Evolutionary conservation across 2,329 filamentous ascomycete species (phyloP).

Genomic region (Apiospora kogelbergensis): DNA sequence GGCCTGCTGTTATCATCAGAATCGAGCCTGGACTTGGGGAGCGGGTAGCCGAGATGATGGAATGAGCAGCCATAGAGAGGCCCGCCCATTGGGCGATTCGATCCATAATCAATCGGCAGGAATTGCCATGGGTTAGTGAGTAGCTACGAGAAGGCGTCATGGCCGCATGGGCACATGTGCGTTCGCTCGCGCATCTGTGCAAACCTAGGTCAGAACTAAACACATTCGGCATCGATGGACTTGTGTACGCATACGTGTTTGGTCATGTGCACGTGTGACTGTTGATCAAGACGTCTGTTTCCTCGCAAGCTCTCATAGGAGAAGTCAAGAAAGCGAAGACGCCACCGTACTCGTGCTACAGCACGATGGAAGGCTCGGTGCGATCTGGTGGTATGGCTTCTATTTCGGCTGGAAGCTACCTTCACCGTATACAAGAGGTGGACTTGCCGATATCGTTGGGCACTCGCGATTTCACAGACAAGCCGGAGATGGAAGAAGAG

Average conservation of each 20-base stretch:
- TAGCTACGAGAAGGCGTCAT: too few species aligned
- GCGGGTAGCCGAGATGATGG: too few species aligned
- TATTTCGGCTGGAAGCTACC: neutral
- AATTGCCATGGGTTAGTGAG: too few species aligned
- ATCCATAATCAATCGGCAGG: too few species aligned
- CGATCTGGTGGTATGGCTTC: neutral
- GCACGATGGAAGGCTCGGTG: neutral
- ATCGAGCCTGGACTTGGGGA: too few species aligned
- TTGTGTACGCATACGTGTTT: neutral
- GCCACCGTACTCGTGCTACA: neutral
- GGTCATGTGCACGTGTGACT: neutral
- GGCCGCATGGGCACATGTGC: too few species aligned
- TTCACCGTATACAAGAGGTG: too few species aligned
- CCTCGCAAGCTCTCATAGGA: neutral
- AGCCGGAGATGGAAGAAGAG: too few species aligned
- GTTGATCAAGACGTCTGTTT: neutral
- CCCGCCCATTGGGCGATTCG: too few species aligned
- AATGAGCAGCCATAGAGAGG: too few species aligned
- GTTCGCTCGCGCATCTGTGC: neutral
- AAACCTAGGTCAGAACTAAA: neutral
- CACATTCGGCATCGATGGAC: neutral
- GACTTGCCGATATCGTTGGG: neutral
- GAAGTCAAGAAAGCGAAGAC: neutral
- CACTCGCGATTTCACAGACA: neutral
- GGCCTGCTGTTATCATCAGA: too few species aligned